Evolutionary conservation across 441 rosid species (phyloP), one percentile per base, ranked within the genome.

Genomic region (Pelargonium australe): DNA sequence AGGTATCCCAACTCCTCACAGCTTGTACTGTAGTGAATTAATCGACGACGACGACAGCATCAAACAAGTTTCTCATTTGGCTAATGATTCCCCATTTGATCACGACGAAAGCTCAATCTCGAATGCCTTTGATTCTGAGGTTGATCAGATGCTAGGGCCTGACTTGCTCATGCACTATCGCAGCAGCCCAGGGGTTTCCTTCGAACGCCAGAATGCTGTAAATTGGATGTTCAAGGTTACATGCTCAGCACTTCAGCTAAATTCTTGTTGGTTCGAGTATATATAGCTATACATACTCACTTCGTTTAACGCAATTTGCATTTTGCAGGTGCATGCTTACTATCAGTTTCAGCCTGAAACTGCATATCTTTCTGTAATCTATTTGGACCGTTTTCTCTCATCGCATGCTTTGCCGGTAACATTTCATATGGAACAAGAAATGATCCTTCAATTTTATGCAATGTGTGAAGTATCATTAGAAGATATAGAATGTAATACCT

Each of bases 171-270:
- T 45, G 10, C 31, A 47, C 28, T 41, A 73, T 61, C 40, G 67
- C 60, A 64, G 69, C 23, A 55, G 68, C 43, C 76, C 70, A 7
- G 68, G 53, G 25, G n/a, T 67, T 65, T 66, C 58, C 13, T 8
- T 47, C 28, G 75, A 76, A 64, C 81, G 76, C 60, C 71, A 57
- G 41, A 73, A 73, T 65, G 80, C 80, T 34, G 57, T 82, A 45
- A 72, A 64, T 55, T 82, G 85, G 83, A 79, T 82, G 62, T 23
- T 77, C 0, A 69, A 75, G 85, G 85, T 81, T 19, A 2, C 37
- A 58, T 10, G 11, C 13, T 16, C 28, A 20, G 17, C 16, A 13
- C n/a, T 47, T 47, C 13, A 47, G 58, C 14, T 12, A 11, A 11
- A 5, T 1, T 53, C 60, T 53, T 5, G 17, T 13, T 16, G 19